Evolutionary conservation across 768 basidiomycete genomes (phyloP).

Genomic region (Pisolithus marmoratus): DNA sequence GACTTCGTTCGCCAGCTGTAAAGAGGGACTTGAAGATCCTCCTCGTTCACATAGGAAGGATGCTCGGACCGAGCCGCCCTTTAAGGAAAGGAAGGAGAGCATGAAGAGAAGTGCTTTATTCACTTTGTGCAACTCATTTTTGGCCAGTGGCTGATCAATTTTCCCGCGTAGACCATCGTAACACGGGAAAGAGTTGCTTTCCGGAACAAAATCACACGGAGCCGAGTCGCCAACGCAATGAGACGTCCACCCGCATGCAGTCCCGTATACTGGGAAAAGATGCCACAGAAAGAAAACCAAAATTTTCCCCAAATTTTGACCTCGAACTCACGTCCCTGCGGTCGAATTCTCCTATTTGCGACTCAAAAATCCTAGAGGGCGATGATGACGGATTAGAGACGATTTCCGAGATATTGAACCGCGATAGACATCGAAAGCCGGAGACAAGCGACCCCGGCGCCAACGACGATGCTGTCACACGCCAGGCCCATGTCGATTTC

Average conservation of each 20-base stretch:
- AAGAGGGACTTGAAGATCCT: slow-evolving; percentile 59
- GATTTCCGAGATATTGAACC: slow-evolving; percentile 27
- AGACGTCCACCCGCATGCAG: slow-evolving; percentile 34
- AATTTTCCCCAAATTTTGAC: slow-evolving; percentile 39
- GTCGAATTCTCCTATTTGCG: slow-evolving; percentile 15
- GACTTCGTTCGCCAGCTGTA: slow-evolving; percentile 47
- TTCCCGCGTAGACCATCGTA: neutral
- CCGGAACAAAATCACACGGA: slow-evolving; percentile 40
- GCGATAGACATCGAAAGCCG: slow-evolving; percentile 24
- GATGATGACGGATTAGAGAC: slow-evolving; percentile 33
- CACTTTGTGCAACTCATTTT: neutral
- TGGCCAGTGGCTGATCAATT: neutral
- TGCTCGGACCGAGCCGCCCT: slow-evolving; percentile 13
- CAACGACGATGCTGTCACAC: slow-evolving; percentile 40
- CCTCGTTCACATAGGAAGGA: slow-evolving; percentile 33
- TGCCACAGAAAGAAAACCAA: slow-evolving; percentile 2
- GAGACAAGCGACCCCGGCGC: slow-evolving; percentile 37
- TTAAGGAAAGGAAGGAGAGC: neutral
- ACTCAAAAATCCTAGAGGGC: slow-evolving; percentile 16
- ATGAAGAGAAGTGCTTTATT: slow-evolving; percentile 1
- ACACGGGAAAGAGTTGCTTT: slow-evolving; percentile 15
- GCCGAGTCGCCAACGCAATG: slow-evolving; percentile 35
- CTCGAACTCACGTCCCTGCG: slow-evolving; percentile 38
- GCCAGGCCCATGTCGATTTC: slow-evolving; percentile 28
- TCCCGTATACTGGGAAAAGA: slow-evolving; percentile 39